Conservation (phyloP, 108 stramenopile genomes). For the Craspedostauros australis region DNA sequence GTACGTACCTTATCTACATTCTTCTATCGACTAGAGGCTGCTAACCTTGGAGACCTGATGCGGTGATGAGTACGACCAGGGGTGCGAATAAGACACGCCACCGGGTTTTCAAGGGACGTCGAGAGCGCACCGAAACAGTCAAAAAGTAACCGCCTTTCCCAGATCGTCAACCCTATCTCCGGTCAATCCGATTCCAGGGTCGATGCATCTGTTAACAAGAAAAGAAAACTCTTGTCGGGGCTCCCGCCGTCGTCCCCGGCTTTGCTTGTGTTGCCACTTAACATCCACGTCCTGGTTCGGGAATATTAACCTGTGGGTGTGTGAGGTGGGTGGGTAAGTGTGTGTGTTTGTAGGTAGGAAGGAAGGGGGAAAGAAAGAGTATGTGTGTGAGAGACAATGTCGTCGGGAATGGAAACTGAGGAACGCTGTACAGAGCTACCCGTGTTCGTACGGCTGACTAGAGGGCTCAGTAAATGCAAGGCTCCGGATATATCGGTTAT, state of each 20-base stretch:
- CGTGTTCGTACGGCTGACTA: too few species aligned
- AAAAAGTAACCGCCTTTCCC: constrained; percentile 85
- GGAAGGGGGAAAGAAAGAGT: too few species aligned
- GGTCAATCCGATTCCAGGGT: constrained; percentile 90
- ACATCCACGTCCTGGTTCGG: constrained; percentile 90
- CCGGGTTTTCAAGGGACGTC: constrained; percentile 88
- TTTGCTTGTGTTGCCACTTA: constrained; percentile 89
- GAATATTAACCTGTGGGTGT: constrained; percentile 97
- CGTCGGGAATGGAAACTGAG: too few species aligned
- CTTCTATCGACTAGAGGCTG: constrained; percentile 95
- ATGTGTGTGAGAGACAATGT: too few species aligned
- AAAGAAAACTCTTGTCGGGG: constrained; percentile 92
- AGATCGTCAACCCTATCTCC: constrained; percentile 79
- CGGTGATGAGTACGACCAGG: constrained; percentile 91
- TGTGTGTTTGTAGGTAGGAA: too few species aligned
- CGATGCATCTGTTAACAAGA: constrained; percentile 82
- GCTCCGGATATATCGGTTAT: too few species aligned
- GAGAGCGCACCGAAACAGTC: constrained; percentile 80
- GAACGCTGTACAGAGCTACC: too few species aligned
- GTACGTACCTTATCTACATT: constrained; percentile 97
- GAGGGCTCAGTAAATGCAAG: too few species aligned
- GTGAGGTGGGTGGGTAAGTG: too few species aligned
- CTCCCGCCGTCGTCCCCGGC: constrained; percentile 82
- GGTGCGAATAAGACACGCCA: constrained; percentile 83
- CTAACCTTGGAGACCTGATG: constrained; percentile 97